Conservation (phyloP, 805 yeast species). For the Lachancea dasiensis region DNA sequence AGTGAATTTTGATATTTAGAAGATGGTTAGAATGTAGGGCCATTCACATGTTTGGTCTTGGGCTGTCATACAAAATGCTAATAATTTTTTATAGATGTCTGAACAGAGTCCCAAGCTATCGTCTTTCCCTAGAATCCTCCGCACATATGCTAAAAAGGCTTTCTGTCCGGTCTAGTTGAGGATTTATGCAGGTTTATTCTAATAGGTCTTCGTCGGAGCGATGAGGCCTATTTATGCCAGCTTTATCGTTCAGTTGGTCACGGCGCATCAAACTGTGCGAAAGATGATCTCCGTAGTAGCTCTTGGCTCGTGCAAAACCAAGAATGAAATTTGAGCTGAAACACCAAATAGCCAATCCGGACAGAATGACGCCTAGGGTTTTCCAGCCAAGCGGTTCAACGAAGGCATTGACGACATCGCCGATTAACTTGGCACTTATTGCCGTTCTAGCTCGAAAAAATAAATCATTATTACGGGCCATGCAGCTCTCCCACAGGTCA, state of each 20-base stretch:
- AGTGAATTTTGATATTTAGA: too few species aligned
- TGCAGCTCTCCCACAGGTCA: conserved; percentile 58
- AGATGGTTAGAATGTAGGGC: too few species aligned
- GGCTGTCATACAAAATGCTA: too few species aligned
- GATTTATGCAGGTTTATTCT: background rate
- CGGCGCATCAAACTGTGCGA: background rate
- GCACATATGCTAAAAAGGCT: too few species aligned
- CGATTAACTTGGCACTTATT: conserved; percentile 57
- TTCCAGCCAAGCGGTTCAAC: conserved; percentile 64
- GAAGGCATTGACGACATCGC: conserved; percentile 53
- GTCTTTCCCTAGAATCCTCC: too few species aligned
- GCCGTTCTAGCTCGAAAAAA: conserved; percentile 45
- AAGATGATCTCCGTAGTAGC: conserved; percentile 32
- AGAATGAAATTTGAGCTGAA: conserved; percentile 59
- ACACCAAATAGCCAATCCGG: conserved; percentile 38
- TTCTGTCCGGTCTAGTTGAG: too few species aligned
- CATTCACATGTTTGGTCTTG: too few species aligned
- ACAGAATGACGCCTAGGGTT: conserved; percentile 42
- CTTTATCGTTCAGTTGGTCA: background rate
- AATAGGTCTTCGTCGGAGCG: background rate
- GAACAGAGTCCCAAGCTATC: too few species aligned
- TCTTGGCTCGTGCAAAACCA: conserved; percentile 56
- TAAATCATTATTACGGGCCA: conserved; percentile 46
- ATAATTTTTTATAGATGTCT: too few species aligned
- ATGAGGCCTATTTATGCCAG: background rate